phyloP scores from a whole-genome alignment of 192 early-diverging fungal species.

The Fimicolochytrium jonesii region DNA sequence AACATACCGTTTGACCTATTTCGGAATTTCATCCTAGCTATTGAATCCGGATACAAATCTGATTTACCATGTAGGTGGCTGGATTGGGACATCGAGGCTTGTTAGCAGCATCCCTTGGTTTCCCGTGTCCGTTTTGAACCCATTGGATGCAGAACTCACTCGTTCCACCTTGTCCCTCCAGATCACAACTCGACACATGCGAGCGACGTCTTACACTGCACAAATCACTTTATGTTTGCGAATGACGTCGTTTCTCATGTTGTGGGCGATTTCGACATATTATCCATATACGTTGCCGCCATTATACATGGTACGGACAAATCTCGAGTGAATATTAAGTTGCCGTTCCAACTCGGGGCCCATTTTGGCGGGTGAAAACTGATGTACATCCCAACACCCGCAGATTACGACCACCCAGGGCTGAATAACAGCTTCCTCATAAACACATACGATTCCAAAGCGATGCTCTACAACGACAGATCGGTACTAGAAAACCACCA shows the following conservation, averaged over 20 bases:
- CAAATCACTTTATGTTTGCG: slow-evolving; percentile 33
- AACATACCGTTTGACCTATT: slow-evolving; percentile 42
- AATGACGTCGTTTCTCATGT: slow-evolving; percentile 17
- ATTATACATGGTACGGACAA: slow-evolving; percentile 52
- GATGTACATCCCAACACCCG: no score
- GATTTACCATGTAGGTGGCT: slow-evolving; percentile 49
- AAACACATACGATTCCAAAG: slow-evolving; percentile 33
- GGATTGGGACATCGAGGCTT: no score
- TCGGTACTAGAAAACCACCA: slow-evolving; percentile 56
- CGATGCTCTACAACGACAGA: slow-evolving; percentile 54
- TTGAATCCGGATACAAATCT: slow-evolving; percentile 47
- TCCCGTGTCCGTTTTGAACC: not conserved
- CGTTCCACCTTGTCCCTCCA: not conserved
- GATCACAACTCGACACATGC: slow-evolving; percentile 59
- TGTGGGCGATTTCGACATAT: slow-evolving; percentile 42
- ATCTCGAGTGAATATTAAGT: no score
- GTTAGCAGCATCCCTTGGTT: not conserved
- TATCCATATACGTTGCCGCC: slow-evolving; percentile 46
- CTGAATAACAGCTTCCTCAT: slow-evolving; percentile 50
- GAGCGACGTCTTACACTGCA: slow-evolving; percentile 51
- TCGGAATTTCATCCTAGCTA: slow-evolving; percentile 32
- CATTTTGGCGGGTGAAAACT: no score
- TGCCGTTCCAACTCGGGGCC: no score
- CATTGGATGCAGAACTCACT: not conserved
- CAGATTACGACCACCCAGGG: slow-evolving; percentile 57